Evolutionary conservation across 2,329 filamentous ascomycete species (phyloP), one percentile per base, ranked within the genome.

Genomic region (Cladorrhinum sp.): DNA sequence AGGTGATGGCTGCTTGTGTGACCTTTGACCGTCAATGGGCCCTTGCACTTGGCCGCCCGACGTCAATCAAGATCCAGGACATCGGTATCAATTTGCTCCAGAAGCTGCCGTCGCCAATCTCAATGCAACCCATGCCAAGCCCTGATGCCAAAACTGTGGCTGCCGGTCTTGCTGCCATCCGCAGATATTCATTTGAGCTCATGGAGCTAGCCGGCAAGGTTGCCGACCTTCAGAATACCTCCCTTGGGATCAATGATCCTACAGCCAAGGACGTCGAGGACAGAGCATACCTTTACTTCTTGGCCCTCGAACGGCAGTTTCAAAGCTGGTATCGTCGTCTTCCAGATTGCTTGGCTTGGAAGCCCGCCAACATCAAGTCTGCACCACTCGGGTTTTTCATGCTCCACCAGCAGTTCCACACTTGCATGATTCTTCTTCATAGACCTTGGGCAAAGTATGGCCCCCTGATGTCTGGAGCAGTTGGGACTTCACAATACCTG

Each of bases 1-100:
- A 81, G 76, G 78, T 76, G 12, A 77, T 83, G 67, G 75, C 77
- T 63, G 80, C 81, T 1, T 82, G 79, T 59, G 76, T 82, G 6
- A 77, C 82, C 61, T 81, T 81, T 60, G 81, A 84, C 71, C 78
- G 79, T 66, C 80, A 82, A 63, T 83, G 80, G 80, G 78, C 81
- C 0, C 70, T 84, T n/a, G 81, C 82, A 65, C 73, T 84, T 6
- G 81, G 81, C 9, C 73, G 81, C 10, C 81, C 81, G 1, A 78
- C 81, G 1, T 77, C 78, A 55, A 83, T 84, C 72, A 83, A 83
- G 67, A 77, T 72, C 53, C 74, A 80, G 51, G 81, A 83, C 61
- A 73, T 83, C 8, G 77, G 77, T 60, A 75, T 79, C 61, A 78
- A 82, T 62, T 69, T 79, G 22, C 66, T 81, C 2, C 75, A 79